phyloP scores from a whole-genome alignment of 2,329 filamentous ascomycete genomes.

The Claviceps cyperi region DNA sequence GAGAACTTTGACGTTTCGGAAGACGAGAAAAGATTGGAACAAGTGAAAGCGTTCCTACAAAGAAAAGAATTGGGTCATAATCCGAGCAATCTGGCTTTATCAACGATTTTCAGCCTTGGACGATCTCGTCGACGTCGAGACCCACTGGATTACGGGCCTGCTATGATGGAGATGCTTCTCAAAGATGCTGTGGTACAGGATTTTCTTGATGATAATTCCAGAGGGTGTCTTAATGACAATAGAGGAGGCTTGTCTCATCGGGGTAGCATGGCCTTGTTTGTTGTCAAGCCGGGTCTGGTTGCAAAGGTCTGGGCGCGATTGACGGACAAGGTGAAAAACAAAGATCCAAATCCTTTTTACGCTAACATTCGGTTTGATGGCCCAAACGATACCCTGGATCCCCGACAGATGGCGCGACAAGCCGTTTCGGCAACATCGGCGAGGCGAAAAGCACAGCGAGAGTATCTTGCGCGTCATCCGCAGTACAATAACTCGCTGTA shows the following conservation, averaged over 20 bases:
- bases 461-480: constrained; percentile 76
- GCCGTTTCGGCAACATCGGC: constrained; percentile 72
- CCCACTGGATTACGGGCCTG: constrained; percentile 80
- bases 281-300: constrained; percentile 42
- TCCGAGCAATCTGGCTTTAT: constrained; percentile 61
- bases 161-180: constrained; percentile 87
- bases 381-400: constrained; percentile 66
- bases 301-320: constrained; percentile 49
- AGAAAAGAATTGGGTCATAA: constrained; percentile 69
- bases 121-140: constrained; percentile 52
- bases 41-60: constrained; percentile 88
- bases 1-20: constrained; percentile 98
- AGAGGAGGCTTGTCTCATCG: constrained; percentile 17
- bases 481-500: constrained; percentile 88
- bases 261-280: constrained; percentile 18
- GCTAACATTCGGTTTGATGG: constrained; percentile 56
- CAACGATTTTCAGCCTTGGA: constrained; percentile 52
- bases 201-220: constrained; percentile 67
- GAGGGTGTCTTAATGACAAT: constrained; percentile 16
- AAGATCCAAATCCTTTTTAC: constrained; percentile 91
- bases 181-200: constrained; percentile 93
- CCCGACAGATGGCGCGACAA: constrained; percentile 77
- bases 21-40: constrained; percentile 91
- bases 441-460: constrained; percentile 75
- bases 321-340: constrained; percentile 39